Evolutionary conservation across 208 protist genomes (phyloP).

Genomic region (Angomonas desouzai): DNA sequence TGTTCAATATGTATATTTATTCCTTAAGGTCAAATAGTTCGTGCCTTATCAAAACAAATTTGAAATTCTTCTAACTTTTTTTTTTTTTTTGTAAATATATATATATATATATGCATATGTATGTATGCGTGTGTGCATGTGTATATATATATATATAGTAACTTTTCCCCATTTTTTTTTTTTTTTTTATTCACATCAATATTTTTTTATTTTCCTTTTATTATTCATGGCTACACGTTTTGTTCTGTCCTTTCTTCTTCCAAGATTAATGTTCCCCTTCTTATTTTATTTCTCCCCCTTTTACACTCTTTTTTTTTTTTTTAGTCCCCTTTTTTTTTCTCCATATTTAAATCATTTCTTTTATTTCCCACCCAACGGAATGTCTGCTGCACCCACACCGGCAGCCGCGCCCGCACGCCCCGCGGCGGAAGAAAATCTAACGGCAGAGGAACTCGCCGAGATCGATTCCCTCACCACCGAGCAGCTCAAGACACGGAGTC

Average conservation of each 20-base stretch:
- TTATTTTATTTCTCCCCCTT: too few relatives aligned
- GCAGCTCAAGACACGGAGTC: constrained; percentile 53
- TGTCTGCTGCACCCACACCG: neutral
- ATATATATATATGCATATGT: neutral
- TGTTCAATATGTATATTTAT: too few relatives aligned
- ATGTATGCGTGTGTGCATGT: neutral
- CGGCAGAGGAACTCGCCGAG: constrained; percentile 56
- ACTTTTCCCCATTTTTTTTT: constrained; percentile 14
- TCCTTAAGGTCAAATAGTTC: too few relatives aligned
- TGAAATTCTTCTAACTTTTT: neutral
- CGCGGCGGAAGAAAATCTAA: constrained; percentile 30
- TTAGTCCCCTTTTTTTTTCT: neutral
- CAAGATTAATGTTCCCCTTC: constrained; percentile 6
- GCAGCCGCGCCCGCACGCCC: constrained; percentile 25
- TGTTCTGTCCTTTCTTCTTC: neutral
- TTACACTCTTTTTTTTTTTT: constrained; percentile 10
- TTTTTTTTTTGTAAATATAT: neutral
- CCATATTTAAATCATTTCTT: neutral
- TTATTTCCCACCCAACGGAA: constrained; percentile 7
- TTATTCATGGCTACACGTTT: constrained; percentile 8
- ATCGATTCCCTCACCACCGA: constrained; percentile 74
- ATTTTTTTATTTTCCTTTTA: constrained; percentile 3
- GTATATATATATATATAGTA: neutral
- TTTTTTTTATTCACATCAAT: neutral
- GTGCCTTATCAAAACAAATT: too few relatives aligned